Percentiles rank a stretch among this genome's conserved stretches.
phyloP scores from a whole-genome alignment of 257 asterid species.

The Linderniella brevidens region DNA sequence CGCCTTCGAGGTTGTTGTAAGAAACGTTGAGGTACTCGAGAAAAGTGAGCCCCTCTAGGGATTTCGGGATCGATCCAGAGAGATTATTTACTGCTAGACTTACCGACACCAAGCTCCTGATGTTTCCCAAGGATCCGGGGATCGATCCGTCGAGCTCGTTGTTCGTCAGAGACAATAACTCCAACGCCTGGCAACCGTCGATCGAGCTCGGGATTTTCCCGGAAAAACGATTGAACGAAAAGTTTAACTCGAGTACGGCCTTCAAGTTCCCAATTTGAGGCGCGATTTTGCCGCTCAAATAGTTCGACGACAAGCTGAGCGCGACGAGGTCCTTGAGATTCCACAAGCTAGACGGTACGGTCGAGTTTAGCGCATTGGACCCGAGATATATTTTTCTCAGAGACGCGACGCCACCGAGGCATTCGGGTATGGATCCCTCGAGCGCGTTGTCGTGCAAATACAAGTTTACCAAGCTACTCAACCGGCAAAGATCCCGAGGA shows the following conservation, averaged over 20 bases:
- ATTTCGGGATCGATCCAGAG: constrained; percentile 14
- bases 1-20: constrained; percentile 15
- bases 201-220: constrained; percentile 16
- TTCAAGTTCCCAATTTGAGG: constrained; percentile 9
- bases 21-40: constrained; percentile 16
- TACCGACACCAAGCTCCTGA: constrained; percentile 13
- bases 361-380: constrained; percentile 15
- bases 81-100: constrained; percentile 15
- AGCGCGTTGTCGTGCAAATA: constrained; percentile 11
- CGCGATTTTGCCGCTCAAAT: constrained; percentile 11
- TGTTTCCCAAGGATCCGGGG: constrained; percentile 12
- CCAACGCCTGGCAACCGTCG: constrained; percentile 1
- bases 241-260: not conserved
- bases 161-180: constrained; percentile 9
- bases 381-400: constrained; percentile 7
- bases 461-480: constrained; percentile 12
- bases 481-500: constrained; percentile 14
- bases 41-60: constrained; percentile 7
- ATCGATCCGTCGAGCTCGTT: constrained; percentile 15
- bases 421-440: constrained; percentile 16
- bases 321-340: constrained; percentile 10
- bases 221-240: constrained; percentile 11
- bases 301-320: constrained; percentile 15
- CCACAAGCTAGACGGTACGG: constrained; percentile 16
- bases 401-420: constrained; percentile 14